Percentiles rank a stretch among this genome's conserved stretches.
Evolutionary conservation across 148 eudicot species (phyloP).

Genomic region (Agrostemma githago): DNA sequence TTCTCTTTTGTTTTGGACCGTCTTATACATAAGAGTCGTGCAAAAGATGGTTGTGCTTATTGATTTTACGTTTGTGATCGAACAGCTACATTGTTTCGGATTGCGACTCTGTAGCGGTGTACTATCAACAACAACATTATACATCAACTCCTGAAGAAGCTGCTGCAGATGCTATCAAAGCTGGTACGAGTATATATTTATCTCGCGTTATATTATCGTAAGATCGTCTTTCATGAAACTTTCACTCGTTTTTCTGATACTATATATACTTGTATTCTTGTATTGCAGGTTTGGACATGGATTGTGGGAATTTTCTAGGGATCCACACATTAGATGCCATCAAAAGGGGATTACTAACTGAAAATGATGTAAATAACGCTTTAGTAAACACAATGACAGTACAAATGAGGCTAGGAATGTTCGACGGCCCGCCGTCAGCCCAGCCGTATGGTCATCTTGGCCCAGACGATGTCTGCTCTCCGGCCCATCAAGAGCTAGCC

Average conservation of each 20-base stretch:
- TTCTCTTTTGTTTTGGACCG: no score
- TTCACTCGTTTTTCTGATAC: no score
- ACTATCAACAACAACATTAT: conserved; percentile 65
- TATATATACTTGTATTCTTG: neutral
- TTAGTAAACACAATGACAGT: conserved; percentile 52
- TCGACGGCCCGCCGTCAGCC: conserved; percentile 71
- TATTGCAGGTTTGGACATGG: conserved; percentile 73
- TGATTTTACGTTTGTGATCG: neutral
- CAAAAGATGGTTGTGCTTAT: neutral
- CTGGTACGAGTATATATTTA: conserved; percentile 35
- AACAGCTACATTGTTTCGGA: conserved; percentile 81
- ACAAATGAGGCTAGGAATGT: conserved; percentile 91
- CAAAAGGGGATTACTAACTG: conserved; percentile 46
- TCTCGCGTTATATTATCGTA: no score
- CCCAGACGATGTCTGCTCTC: conserved; percentile 60
- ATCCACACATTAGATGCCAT: conserved; percentile 60
- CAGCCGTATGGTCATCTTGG: conserved; percentile 69
- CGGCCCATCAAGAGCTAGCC: conserved; percentile 68
- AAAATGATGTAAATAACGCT: conserved; percentile 51
- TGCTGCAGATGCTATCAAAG: conserved; percentile 81
- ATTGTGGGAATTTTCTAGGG: conserved; percentile 78
- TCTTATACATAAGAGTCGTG: neutral
- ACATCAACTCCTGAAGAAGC: conserved; percentile 87
- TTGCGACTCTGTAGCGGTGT: conserved; percentile 85
- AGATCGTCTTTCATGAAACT: no score